These are phyloP conservation scores for Lophiostoma macrostomum DNA, from an alignment of 495 filamentous ascomycete genomes.

Conservation along the genomic window DNA sequence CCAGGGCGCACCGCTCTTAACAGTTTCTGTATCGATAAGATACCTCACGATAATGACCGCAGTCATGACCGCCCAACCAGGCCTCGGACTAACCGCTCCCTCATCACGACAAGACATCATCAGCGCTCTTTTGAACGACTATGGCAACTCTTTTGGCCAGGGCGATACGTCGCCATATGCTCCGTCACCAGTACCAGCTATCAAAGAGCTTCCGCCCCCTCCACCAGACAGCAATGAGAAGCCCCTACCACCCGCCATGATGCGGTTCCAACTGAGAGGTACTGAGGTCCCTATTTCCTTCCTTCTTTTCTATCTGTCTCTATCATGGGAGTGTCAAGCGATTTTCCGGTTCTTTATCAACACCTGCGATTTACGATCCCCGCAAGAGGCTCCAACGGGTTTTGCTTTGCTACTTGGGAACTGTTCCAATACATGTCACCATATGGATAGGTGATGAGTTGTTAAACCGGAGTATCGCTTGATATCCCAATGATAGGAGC, in stretches of 20 bases:
- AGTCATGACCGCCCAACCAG: slow-evolving; percentile 19
- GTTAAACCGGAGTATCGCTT: too few relatives aligned
- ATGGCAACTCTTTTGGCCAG: slow-evolving; percentile 21
- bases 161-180: slow-evolving; percentile 20
- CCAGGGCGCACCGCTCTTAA: too few relatives aligned
- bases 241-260: slow-evolving; percentile 6
- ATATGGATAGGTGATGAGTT: too few relatives aligned
- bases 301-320: neutral
- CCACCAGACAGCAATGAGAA: slow-evolving; percentile 17
- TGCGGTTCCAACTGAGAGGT: slow-evolving; percentile 32
- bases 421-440: too few relatives aligned
- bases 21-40: neutral
- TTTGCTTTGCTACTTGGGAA: too few relatives aligned
- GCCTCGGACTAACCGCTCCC: slow-evolving; percentile 15
- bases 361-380: too few relatives aligned
- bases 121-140: slow-evolving; percentile 31
- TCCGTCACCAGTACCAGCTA: slow-evolving; percentile 14
- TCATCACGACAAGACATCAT: slow-evolving; percentile 30
- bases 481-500: too few relatives aligned
- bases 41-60: slow-evolving; percentile 14
- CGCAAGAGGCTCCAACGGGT: too few relatives aligned
- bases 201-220: slow-evolving; percentile 32
- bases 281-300: neutral
- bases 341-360: too few relatives aligned
- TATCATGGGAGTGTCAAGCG: neutral